A percentile compares a stretch with the other conserved stretches of the same genome.
These are phyloP conservation scores for Dipteronia dyeriana DNA, from an alignment of 345 rosid genomes.

Conservation along the genomic window DNA sequence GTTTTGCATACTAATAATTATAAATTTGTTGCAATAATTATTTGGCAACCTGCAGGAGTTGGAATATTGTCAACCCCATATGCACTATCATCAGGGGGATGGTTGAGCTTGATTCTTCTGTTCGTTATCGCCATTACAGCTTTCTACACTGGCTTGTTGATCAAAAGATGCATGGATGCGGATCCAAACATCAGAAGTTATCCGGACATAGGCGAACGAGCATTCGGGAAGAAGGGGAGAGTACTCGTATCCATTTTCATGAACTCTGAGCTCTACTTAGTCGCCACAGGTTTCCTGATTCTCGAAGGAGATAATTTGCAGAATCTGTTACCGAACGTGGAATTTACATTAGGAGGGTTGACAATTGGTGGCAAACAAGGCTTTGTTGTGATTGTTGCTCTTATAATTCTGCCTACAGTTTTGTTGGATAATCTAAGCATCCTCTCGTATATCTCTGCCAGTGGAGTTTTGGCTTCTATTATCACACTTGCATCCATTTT, in stretches of 20 bases:
- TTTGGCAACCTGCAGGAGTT: slow-evolving; percentile 58
- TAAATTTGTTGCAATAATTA: neutral
- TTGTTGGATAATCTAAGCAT: slow-evolving; percentile 77
- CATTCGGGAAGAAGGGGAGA: slow-evolving; percentile 77
- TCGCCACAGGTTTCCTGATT: slow-evolving; percentile 80
- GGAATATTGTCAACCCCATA: slow-evolving; percentile 84
- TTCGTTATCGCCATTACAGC: slow-evolving; percentile 56
- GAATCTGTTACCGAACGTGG: slow-evolving; percentile 53
- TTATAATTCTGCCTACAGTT: slow-evolving; percentile 75
- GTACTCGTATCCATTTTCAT: slow-evolving; percentile 56
- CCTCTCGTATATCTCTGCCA: slow-evolving; percentile 83
- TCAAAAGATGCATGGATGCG: slow-evolving; percentile 77
- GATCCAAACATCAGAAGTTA: slow-evolving; percentile 64
- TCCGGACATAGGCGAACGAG: slow-evolving; percentile 82
- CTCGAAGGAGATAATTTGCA: slow-evolving; percentile 87
- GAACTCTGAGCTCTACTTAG: slow-evolving; percentile 78
- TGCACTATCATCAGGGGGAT: slow-evolving; percentile 91
- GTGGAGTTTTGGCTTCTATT: slow-evolving; percentile 82
- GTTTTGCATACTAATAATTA: neutral
- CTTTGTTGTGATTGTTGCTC: slow-evolving; percentile 62
- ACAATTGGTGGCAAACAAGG: slow-evolving; percentile 50
- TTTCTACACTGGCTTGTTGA: slow-evolving; percentile 70
- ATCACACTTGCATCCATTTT: slow-evolving; percentile 68
- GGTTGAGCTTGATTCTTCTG: slow-evolving; percentile 71
- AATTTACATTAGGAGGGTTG: slow-evolving; percentile 47